Conservation (phyloP, 1,139 yeast genomes). For the Kurtzmaniella quercitrusa region DNA sequence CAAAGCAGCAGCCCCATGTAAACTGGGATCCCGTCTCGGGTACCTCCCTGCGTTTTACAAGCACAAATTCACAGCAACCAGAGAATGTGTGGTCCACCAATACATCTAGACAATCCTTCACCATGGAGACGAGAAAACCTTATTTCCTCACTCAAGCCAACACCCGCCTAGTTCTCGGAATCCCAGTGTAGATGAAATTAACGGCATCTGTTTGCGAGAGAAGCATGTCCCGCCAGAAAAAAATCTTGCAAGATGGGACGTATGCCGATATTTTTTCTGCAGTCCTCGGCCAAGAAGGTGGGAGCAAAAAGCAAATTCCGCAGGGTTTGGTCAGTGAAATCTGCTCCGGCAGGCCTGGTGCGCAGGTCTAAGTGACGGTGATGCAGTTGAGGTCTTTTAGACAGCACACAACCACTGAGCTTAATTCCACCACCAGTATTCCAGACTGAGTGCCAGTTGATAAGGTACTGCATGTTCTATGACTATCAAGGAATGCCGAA, state of each 20-base stretch:
- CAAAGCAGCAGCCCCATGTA: not conserved
- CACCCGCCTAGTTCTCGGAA: not conserved
- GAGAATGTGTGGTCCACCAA: not conserved
- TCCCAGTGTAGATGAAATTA: not conserved
- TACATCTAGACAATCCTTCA: not conserved
- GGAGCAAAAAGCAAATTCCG: not conserved
- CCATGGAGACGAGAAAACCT: not conserved
- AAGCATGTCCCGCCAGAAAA: not conserved
- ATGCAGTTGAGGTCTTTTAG: not conserved
- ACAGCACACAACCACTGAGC: too few relatives aligned
- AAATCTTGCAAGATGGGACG: not conserved
- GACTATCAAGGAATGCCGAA: too few relatives aligned
- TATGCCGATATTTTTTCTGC: not conserved
- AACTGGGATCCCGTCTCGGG: not conserved
- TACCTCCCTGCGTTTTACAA: not conserved
- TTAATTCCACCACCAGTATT: too few relatives aligned
- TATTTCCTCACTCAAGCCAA: not conserved
- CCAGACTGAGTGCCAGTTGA: too few relatives aligned
- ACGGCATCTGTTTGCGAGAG: not conserved
- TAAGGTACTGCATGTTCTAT: too few relatives aligned
- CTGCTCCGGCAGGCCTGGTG: not conserved
- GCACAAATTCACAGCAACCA: not conserved
- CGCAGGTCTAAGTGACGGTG: not conserved
- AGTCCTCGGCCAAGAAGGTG: not conserved
- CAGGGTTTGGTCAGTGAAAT: not conserved